Evolutionary conservation across 108 stramenopile species (phyloP).

Genomic region (Epithemia pelagica): DNA sequence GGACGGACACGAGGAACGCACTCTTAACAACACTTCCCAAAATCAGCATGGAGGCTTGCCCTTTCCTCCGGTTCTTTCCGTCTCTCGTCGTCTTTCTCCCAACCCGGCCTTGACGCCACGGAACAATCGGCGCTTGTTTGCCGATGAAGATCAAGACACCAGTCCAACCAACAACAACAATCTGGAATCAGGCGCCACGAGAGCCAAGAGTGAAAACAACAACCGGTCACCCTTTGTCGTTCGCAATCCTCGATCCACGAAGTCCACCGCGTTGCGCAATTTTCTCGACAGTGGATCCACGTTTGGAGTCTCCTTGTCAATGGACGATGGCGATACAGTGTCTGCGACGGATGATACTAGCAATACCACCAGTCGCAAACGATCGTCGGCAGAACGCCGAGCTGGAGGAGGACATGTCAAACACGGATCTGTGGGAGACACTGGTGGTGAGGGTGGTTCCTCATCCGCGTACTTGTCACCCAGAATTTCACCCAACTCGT

Average conservation of each 20-base stretch:
- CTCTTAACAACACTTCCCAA: neutral
- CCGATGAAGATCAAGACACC: too few species aligned
- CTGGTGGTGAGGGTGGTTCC: neutral
- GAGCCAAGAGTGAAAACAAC: neutral
- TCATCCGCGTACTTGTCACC: slow-evolving; percentile 2
- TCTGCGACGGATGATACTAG: too few species aligned
- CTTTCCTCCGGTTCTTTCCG: neutral
- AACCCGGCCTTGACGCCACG: neutral
- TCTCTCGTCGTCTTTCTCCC: neutral
- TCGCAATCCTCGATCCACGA: neutral
- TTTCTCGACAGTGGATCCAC: too few species aligned
- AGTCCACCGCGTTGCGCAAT: too few species aligned
- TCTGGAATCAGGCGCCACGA: neutral
- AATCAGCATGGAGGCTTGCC: neutral
- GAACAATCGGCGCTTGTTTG: neutral
- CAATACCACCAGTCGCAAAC: neutral
- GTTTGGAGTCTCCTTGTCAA: neutral
- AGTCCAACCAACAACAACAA: neutral
- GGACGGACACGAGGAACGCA: slow-evolving; percentile 1
- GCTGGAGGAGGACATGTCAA: too few species aligned
- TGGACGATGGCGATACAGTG: neutral
- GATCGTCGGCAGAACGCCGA: neutral
- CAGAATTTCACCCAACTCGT: slow-evolving; percentile 6
- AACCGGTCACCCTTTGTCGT: neutral
- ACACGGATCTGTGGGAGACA: too few species aligned